Evolutionary conservation across 2,329 filamentous ascomycete genomes (phyloP).

Genomic region (Aspergillus sp.): DNA sequence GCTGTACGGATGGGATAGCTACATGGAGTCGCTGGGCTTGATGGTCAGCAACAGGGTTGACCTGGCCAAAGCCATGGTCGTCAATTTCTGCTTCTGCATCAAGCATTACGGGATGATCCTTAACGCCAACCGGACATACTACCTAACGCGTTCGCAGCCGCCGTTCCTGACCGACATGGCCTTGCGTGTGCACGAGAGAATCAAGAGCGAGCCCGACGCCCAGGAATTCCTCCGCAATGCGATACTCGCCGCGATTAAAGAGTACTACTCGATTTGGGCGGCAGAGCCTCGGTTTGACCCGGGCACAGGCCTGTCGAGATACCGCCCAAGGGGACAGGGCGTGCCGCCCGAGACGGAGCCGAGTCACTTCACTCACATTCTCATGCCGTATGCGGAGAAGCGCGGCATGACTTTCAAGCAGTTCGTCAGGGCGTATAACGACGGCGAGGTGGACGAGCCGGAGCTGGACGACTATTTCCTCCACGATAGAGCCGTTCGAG

Average conservation of each 20-base stretch:
- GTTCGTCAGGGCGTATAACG: conserved; percentile 84
- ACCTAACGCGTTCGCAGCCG: conserved; percentile 85
- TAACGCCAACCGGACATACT: conserved; percentile 94
- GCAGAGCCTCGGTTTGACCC: conserved; percentile 67
- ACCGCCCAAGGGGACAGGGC: conserved; percentile 71
- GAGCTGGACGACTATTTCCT: conserved; percentile 92
- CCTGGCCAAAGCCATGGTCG: conserved; percentile 86
- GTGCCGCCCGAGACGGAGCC: conserved; percentile 89
- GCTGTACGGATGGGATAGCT: conserved; percentile 97
- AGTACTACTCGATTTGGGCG: conserved; percentile 87
- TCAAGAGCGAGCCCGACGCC: conserved; percentile 73
- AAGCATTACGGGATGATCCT: conserved; percentile 97
- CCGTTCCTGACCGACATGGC: conserved; percentile 98
- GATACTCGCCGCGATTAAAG: conserved; percentile 88
- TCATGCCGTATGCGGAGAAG: conserved; percentile 75
- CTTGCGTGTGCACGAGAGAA: conserved; percentile 83
- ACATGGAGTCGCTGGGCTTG: conserved; percentile 91
- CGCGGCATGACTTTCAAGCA: conserved; percentile 70
- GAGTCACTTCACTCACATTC: conserved; percentile 72
- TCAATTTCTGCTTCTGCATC: conserved; percentile 97
- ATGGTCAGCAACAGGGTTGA: conserved; percentile 76
- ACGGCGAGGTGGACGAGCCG: conserved; percentile 64
- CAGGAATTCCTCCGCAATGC: conserved; percentile 71
- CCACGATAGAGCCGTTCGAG: conserved; percentile 88
- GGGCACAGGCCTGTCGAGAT: conserved; percentile 70